These are phyloP conservation scores for Helianthus tuberosus DNA, from an alignment of 129 eudicot species.

Conservation along the genomic window DNA sequence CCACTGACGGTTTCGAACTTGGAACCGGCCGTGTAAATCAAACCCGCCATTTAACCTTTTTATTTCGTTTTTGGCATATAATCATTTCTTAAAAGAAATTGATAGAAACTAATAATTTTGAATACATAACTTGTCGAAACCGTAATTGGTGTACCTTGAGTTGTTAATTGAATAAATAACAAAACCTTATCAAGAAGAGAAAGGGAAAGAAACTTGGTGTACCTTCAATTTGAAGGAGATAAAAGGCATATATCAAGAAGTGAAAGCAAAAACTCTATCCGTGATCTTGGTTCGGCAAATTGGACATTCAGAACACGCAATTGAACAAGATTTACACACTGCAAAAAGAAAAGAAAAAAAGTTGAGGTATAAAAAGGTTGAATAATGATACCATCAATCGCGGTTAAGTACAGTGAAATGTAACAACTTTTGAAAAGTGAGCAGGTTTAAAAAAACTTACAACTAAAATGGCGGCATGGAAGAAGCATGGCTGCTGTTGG, in stretches of 20 bases:
- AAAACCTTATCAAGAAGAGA: not conserved
- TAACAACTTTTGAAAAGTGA: not conserved
- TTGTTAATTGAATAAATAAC: too few species aligned
- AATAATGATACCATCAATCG: conserved; percentile 3
- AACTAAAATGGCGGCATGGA: conserved; percentile 94
- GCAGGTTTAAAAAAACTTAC: conserved; percentile 48
- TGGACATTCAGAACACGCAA: conserved; percentile 97
- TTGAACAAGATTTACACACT: conserved; percentile 98
- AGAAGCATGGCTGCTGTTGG: conserved; percentile 95
- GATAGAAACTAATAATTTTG: not conserved
- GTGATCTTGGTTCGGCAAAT: conserved; percentile 89
- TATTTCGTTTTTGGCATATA: not conserved
- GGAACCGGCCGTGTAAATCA: not conserved
- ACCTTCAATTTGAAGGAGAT: conserved; percentile 54
- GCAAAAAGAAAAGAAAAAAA: conserved; percentile 30
- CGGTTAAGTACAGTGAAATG: not conserved
- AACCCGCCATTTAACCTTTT: not conserved
- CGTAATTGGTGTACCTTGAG: too few species aligned
- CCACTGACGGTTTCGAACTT: not conserved
- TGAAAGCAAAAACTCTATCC: conserved; percentile 95
- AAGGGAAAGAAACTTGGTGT: conserved; percentile 6
- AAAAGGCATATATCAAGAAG: conserved; percentile 54
- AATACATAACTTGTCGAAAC: not conserved
- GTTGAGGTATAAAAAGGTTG: conserved; percentile 16
- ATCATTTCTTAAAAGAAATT: not conserved